Conservation (phyloP, 129 eudicot species). For the Scalesia atractyloides region DNA sequence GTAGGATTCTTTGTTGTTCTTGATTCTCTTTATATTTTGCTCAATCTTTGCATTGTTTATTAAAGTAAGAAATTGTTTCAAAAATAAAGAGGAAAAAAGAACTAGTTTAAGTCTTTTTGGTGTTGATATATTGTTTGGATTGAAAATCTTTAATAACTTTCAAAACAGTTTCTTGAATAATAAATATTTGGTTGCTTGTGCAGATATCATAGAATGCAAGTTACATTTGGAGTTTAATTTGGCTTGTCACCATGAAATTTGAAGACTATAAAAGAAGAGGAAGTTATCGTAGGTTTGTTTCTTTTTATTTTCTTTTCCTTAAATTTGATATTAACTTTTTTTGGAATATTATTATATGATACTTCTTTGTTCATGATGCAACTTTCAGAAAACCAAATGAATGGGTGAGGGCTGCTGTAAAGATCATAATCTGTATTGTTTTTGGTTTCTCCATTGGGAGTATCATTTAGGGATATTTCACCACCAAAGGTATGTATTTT, state of each 20-base stretch:
- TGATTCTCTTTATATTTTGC: background rate
- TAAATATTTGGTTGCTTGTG: no score
- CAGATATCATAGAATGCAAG: constrained; percentile 19
- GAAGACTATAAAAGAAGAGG: constrained; percentile 38
- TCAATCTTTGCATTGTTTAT: constrained; percentile 2
- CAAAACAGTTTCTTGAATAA: constrained; percentile 20
- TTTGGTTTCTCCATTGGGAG: constrained; percentile 80
- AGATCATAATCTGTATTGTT: constrained; percentile 53
- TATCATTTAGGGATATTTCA: constrained; percentile 53
- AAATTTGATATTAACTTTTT: background rate
- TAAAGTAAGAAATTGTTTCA: constrained; percentile 2
- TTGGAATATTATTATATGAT: constrained; percentile 1
- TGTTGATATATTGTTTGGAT: constrained; percentile 8
- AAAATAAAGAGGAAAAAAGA: background rate
- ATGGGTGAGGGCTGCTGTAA: constrained; percentile 48
- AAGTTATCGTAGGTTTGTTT: constrained; percentile 43
- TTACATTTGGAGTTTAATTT: constrained; percentile 10
- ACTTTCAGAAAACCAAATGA: constrained; percentile 56
- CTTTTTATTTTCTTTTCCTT: background rate
- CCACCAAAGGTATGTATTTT: background rate
- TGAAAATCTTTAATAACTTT: background rate
- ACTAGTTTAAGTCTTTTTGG: constrained; percentile 17
- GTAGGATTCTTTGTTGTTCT: constrained; percentile 24
- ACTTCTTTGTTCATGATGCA: constrained; percentile 28
- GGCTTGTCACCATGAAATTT: constrained; percentile 25